Base-by-base conservation (phyloP, 805 yeast genomes). In the Kuraishia hungarica region DNA sequence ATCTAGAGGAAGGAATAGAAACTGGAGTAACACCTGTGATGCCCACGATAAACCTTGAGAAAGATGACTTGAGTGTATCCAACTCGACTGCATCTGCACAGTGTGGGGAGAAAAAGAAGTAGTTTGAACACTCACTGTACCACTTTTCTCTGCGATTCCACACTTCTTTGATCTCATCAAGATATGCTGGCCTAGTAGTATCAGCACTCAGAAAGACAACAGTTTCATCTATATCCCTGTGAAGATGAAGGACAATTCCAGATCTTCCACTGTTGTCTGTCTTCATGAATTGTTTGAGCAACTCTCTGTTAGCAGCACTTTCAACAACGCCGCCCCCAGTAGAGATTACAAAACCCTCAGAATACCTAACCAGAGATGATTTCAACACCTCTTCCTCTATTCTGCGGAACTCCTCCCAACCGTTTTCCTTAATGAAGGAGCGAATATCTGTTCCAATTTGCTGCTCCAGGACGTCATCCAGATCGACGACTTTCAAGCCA, bases 271-370 rank as follows among this genome's bases (percentile, higher is more conserved):
- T n/a, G 26, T 22, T 17, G 15, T 69, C 59, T 22, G 72, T 62
- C 7, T 71, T 69, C 48, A 68, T 63, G 67, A 83, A 87, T 7
- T 74, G 66, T 61, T 83, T 78, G 67, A 94, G 75, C 7, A 81
- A 60, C 11, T 75, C 75, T 62, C 97, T 80, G 3, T 96, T 83
- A n/a, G 69, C 78, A 7, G 76, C 76, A 47, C 79, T 79, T 70
- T 93, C 98, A 26, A 94, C 96, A 57, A 94, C 77, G 10, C 99
- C 99, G 50, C 99, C 99, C 39, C 99, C 99, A 52, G 97, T 89
- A 0, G 98, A 89, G 54, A 93, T 78, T 22, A 93, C 87, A 62
- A 83, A 75, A 4, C 86, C 86, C 20, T 62, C 64, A 5, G 70
- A 55, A 58, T 68, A 65, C 29, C 74, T 67, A 2, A 66, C 59